phyloP scores from a whole-genome alignment of 768 basidiomycete species.

The Piloderma croceum region DNA sequence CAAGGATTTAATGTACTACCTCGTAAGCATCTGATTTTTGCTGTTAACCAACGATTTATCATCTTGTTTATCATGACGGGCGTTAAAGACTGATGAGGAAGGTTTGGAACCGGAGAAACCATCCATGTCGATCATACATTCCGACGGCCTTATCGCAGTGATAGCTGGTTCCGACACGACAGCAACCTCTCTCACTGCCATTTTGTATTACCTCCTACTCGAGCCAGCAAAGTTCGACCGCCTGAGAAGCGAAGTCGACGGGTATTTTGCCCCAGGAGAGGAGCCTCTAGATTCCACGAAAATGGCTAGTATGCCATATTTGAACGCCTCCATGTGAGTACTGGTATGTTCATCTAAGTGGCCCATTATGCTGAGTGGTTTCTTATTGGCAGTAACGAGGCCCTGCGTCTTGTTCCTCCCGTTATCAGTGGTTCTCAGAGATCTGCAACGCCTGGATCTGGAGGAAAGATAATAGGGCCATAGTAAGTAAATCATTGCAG shows the following conservation, averaged over 20 bases:
- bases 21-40: neutral
- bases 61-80: neutral
- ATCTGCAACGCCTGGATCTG: constrained; percentile 21
- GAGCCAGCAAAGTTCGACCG: constrained; percentile 22
- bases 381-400: constrained; percentile 36
- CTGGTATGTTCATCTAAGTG: neutral
- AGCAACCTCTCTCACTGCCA: constrained; percentile 15
- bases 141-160: constrained; percentile 14
- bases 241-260: constrained; percentile 9
- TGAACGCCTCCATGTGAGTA: neutral
- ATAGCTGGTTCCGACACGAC: constrained; percentile 27
- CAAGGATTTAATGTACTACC: constrained; percentile 15
- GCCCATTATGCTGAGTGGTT: neutral
- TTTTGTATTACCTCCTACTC: constrained; percentile 20
- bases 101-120: neutral
- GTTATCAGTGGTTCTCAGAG: constrained; percentile 31
- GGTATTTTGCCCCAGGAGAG: neutral
- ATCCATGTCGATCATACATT: constrained; percentile 6
- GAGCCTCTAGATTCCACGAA: neutral
- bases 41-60: neutral
- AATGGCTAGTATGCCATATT: neutral
- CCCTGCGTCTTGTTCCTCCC: constrained; percentile 35
- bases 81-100: constrained; percentile 18
- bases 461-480: constrained; percentile 26
- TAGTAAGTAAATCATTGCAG: constrained; percentile 18